Evolutionary conservation across 2,329 filamentous ascomycete species (phyloP), one percentile per base, ranked within the genome.

Genomic region (Penicillium vulpinum): DNA sequence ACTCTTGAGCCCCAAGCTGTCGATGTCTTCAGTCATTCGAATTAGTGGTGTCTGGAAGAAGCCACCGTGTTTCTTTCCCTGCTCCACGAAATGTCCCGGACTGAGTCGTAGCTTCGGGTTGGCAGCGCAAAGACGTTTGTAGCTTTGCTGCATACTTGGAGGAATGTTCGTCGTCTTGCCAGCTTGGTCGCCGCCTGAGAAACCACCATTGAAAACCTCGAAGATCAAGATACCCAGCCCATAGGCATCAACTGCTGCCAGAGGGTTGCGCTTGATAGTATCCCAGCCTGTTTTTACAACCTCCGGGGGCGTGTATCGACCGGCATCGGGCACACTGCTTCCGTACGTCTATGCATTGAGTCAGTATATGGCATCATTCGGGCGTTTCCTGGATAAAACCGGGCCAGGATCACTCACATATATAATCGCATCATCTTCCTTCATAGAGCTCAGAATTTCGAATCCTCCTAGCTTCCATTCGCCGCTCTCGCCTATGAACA

Each of bases 401-500:
- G 16, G 28, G 15, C 35, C 41, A n/a, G 10, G 35, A 13, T 21
- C 28, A 72, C 77, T 61, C 60, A 91, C 88, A 71, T 95, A 97
- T 69, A 99, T 92, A 46, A 96, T 82, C 10, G 92, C 91, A 66
- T 97, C 91, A 60, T 97, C 92, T 56, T 97, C 94, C 69, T 97
- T 97, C 77, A 97, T 88, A 36, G 89, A 97, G 76, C 92, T 97
- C 57, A 97, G 75, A 5, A 96, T 84, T 64, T 99, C 94, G 65
- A 99, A 96, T 0, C 94, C 94, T 21, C 89, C 92, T 2, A 99
- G 79, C 70, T 95, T 97, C 94, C 94, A 99, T 77, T 99, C 94
- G 56, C 94, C 94, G 70, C 94, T 97, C 71, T 97, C 93, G 59
- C 91, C 92, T 4, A 91, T 94, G 75, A 92, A 99, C 62, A 99